Base-by-base conservation (phyloP, 805 yeast species). In the Priceomyces carsonii region DNA sequence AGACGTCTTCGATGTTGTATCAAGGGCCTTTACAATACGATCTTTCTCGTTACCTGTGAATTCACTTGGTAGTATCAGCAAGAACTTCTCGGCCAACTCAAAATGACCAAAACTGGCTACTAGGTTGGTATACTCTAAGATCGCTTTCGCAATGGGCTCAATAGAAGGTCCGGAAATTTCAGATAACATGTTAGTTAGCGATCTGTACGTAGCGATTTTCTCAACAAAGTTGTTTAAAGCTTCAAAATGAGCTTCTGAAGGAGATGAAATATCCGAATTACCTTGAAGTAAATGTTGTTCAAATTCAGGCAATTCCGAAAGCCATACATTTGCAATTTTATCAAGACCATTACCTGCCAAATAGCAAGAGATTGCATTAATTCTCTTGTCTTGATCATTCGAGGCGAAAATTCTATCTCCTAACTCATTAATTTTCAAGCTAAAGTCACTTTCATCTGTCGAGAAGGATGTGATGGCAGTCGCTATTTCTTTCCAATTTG, bases 401-500 rank as follows among this genome's bases (percentile, higher is more conserved):
- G 51, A 34, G 5, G 50, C 51, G 34, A 78, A 61, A 15, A 93
- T 62, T 47, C 96, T 77, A 56, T 85, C 89, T 54, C 97, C 99
- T 40, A 93, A 71, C 38, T 71, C 71, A 19, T 78, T 63, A 42
- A 85, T 73, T 43, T 81, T 72, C 6, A 61, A 48, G 46, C 75
- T 76, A 59, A 76, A 84, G 26, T 71, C 70, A 2, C 61, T 62
- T 3, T 62, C 61, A 43, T 73, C 74, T 13, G 63, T 44, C 27
- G 74, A 57, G 50, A 75, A 83, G 2, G 86, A 74, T 35, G 79
- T 57, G 37, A 90, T 75, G 10, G 88, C 74, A 27, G 75, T 68
- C n/a, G 89, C 86, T 47, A 85, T 79, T 27, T 80, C 82, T 48
- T 79, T 83, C 99, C 99, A 93, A 45, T 85, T 80, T 3, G 71